Evolutionary conservation across 1,284 basidiomycete genomes (phyloP).

Genomic region (Ceratobasidium sp.): DNA sequence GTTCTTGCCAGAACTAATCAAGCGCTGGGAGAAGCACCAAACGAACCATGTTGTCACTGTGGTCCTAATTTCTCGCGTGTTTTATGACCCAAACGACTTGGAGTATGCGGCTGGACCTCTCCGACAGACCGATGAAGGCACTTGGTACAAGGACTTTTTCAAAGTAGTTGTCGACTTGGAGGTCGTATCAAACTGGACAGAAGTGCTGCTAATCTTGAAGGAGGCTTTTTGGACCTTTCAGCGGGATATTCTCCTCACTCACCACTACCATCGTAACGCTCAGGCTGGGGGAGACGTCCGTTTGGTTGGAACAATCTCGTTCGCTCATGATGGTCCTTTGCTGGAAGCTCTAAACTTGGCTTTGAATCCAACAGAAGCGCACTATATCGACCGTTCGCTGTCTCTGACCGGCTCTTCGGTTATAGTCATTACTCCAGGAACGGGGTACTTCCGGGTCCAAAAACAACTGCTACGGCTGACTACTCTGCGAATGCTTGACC

Average conservation of each 20-base stretch:
- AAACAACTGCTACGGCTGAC: slow-evolving; percentile 92
- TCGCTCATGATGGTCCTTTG: slow-evolving; percentile 94
- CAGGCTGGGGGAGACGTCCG: slow-evolving; percentile 64
- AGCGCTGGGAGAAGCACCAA: slow-evolving; percentile 82
- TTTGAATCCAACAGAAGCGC: slow-evolving; percentile 93
- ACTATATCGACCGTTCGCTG: slow-evolving; percentile 96
- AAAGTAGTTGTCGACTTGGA: slow-evolving; percentile 96
- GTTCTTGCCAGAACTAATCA: slow-evolving; percentile 87
- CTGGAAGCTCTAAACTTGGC: slow-evolving; percentile 95
- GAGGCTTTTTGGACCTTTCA: slow-evolving; percentile 90
- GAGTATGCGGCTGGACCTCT: slow-evolving; percentile 82
- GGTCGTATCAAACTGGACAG: slow-evolving; percentile 86
- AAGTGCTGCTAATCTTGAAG: slow-evolving; percentile 88
- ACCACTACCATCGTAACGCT: slow-evolving; percentile 80
- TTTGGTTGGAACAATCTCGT: slow-evolving; percentile 81
- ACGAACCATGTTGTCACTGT: slow-evolving; percentile 96
- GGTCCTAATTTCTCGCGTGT: slow-evolving; percentile 93
- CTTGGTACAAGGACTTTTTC: slow-evolving; percentile 96
- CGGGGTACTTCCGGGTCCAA: slow-evolving; percentile 93
- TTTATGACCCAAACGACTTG: slow-evolving; percentile 87
- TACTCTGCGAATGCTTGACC: slow-evolving; percentile 95
- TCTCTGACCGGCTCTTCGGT: slow-evolving; percentile 91
- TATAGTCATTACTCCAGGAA: slow-evolving; percentile 92
- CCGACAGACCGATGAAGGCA: slow-evolving; percentile 75
- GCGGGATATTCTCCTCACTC: slow-evolving; percentile 85